phyloP scores from a whole-genome alignment of 208 protist genomes.

The Leishmania lainsoni region DNA sequence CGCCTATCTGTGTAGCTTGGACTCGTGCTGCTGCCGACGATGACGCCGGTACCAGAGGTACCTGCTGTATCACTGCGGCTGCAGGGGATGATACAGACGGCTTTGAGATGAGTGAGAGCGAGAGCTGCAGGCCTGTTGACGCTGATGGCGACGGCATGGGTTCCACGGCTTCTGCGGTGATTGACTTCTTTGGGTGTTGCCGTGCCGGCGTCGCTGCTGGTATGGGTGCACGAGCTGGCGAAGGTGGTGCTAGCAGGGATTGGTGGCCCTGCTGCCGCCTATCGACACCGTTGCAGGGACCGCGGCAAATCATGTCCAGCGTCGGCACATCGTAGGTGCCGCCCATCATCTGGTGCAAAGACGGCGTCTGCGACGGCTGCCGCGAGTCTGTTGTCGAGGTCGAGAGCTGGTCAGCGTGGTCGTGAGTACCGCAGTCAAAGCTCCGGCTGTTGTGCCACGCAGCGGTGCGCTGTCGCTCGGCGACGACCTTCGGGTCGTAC shows the following conservation, averaged over 20 bases:
- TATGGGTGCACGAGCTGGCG: neutral
- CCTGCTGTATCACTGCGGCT: neutral
- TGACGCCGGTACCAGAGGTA: neutral
- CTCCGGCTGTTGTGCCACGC: neutral
- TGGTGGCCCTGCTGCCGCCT: neutral
- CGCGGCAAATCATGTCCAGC: conserved; percentile 5
- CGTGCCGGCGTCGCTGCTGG: neutral
- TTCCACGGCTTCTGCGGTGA: neutral
- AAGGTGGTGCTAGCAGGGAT: neutral
- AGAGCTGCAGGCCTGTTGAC: conserved; percentile 2
- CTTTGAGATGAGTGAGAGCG: neutral
- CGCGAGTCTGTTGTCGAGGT: neutral
- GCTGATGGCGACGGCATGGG: neutral
- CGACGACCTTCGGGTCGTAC: neutral
- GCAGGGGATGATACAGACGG: neutral
- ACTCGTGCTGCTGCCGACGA: neutral
- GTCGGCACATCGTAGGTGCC: conserved; percentile 22
- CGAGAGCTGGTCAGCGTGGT: neutral
- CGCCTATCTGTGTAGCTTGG: neutral
- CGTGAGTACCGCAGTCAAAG: neutral
- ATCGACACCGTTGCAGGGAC: neutral
- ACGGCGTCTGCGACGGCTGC: neutral
- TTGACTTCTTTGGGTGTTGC: neutral
- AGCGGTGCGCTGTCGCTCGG: neutral
- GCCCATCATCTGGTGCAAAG: conserved; percentile 10